These are phyloP conservation scores for Yarrowia bubula DNA, from an alignment of 805 yeast species.

Conservation along the genomic window DNA sequence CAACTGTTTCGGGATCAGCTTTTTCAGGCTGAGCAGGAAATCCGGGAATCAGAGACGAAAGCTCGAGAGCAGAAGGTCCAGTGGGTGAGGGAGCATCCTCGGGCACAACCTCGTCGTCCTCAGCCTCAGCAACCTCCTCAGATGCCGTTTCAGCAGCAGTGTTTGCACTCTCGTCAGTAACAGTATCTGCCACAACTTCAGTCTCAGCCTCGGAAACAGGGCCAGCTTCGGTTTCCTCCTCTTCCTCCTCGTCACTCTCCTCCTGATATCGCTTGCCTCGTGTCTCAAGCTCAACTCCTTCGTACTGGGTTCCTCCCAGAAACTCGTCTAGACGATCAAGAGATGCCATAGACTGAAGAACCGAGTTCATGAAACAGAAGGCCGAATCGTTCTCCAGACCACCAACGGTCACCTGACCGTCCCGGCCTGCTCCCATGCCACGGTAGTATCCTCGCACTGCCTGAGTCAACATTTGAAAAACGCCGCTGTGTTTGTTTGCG, in stretches of 20 bases:
- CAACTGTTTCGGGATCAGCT: slow-evolving; percentile 4
- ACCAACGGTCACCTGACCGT: slow-evolving; percentile 51
- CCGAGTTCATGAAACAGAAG: slow-evolving; percentile 93
- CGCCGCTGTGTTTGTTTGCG: background rate
- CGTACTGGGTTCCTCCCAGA: slow-evolving; percentile 41
- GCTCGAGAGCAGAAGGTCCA: slow-evolving; percentile 1
- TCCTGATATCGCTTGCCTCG: slow-evolving; percentile 25
- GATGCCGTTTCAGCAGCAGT: background rate
- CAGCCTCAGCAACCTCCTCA: background rate
- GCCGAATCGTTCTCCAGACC: slow-evolving; percentile 89
- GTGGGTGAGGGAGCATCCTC: background rate
- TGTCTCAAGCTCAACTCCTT: slow-evolving; percentile 28
- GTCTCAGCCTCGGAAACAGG: slow-evolving; percentile 12
- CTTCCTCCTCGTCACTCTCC: slow-evolving; percentile 31
- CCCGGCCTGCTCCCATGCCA: slow-evolving; percentile 31
- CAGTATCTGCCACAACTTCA: background rate
- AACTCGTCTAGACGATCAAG: slow-evolving; percentile 59
- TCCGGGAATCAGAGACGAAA: slow-evolving; percentile 15
- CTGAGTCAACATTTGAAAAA: slow-evolving; percentile 4
- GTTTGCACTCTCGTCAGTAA: background rate
- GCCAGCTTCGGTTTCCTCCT: background rate
- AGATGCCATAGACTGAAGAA: slow-evolving; percentile 77
- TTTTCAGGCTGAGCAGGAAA: slow-evolving; percentile 23
- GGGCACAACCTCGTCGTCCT: background rate
- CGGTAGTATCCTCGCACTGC: slow-evolving; percentile 29